Base-by-base conservation (phyloP, 345 rosid species). In the Camelina sativa region DNA sequence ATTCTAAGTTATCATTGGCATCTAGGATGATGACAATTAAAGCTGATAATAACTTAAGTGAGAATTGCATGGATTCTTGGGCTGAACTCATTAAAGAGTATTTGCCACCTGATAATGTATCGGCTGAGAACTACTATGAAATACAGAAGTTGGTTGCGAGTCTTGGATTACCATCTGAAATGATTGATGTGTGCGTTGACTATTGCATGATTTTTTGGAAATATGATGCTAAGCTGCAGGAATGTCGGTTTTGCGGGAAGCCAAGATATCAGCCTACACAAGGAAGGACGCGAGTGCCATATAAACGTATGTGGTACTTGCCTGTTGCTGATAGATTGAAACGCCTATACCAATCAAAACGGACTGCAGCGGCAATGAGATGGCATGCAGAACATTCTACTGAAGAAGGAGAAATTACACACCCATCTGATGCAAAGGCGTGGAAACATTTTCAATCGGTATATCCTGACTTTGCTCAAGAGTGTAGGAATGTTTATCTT, bases 111-210 rank as follows among this genome's bases (percentile, higher is more conserved):
- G 19, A 12, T 6, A 2, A 55, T 55, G 2, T 38, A 3, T 38
- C 43, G 0, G 60, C 17, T 28, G 60, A 28, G 16, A 55, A 15
- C 28, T 55, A 55, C 37, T 28, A 28, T 28, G 37, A 55, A 55
- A 55, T 55, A 28, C 17, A 28, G 5, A 55, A 3, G 17, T 28
- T 28, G 60, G 60, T 28, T 28, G 37, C 4, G 15, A 5, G 17
- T 55, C 38, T 13, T 25, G 38, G 19, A 17, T 55, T 55, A 55
- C 37, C 60, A 12, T n/a, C n/a, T n/a, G n/a, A n/a, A n/a, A n/a
- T n/a, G n/a, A n/a, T n/a, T n/a, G n/a, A n/a, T n/a, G n/a, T 28
- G 28, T 55, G 37, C 60, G 28, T 54, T 54, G 37, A 54, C 16
- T 23, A 12, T 25, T 25, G 17, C 34, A 25, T 54, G 17, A 54